phyloP scores from a whole-genome alignment of 2,329 filamentous ascomycete genomes.

The Dothideomycetes sp. region DNA sequence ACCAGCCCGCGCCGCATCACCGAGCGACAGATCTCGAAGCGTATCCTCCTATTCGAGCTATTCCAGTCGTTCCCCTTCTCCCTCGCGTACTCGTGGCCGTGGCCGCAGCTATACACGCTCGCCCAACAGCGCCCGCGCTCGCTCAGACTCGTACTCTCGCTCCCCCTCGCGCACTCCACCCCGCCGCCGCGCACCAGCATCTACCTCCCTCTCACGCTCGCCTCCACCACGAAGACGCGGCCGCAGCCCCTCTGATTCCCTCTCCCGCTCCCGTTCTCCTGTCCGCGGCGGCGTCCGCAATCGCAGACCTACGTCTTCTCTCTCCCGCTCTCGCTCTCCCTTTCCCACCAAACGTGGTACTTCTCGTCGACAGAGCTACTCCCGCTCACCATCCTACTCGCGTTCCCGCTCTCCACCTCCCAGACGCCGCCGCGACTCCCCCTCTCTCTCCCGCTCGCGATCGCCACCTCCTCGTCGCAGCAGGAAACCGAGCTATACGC shows the following conservation, averaged over 20 bases:
- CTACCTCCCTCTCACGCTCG: conserved; percentile 8
- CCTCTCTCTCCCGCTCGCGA: conserved; percentile 9
- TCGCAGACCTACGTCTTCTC: conserved; percentile 12
- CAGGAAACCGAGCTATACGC: neutral
- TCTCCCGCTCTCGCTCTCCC: conserved; percentile 14
- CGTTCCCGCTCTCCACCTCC: conserved; percentile 13
- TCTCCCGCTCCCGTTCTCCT: conserved; percentile 18
- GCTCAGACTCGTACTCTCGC: conserved; percentile 7
- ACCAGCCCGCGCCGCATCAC: conserved; percentile 32
- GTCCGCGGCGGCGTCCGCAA: conserved; percentile 14
- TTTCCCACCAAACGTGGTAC: conserved; percentile 11
- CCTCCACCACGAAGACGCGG: conserved; percentile 8
- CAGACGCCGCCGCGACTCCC: conserved; percentile 12
- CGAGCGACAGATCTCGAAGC: conserved; percentile 54
- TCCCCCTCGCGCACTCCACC: conserved; percentile 5
- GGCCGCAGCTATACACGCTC: conserved; percentile 17
- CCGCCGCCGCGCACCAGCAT: conserved; percentile 6
- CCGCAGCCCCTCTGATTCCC: conserved; percentile 8
- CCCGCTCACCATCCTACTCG: conserved; percentile 11
- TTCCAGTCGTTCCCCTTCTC: conserved; percentile 33
- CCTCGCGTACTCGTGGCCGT: conserved; percentile 14
- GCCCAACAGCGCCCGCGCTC: conserved; percentile 12
- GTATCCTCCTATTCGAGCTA: conserved; percentile 75
- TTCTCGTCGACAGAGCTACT: conserved; percentile 10
- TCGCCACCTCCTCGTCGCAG: conserved; percentile 10